Evolutionary conservation across 2,329 filamentous ascomycete species (phyloP).

Genomic region (Alternaria arbusti): DNA sequence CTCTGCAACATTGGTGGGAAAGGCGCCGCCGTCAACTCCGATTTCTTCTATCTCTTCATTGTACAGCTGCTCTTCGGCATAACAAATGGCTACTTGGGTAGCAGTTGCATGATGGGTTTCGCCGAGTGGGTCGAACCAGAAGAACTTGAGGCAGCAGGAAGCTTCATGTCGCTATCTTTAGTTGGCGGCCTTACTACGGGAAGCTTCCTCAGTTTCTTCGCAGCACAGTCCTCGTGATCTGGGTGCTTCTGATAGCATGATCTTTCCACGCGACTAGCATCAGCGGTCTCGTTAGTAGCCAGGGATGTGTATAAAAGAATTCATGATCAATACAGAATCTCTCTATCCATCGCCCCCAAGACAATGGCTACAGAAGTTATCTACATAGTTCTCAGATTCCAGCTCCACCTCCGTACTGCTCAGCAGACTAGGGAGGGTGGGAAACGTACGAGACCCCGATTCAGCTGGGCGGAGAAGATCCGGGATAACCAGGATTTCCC

Average conservation of each 20-base stretch:
- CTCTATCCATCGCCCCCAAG: neutral
- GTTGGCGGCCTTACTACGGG: conserved; percentile 82
- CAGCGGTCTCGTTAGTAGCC: neutral
- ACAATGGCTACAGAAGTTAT: neutral
- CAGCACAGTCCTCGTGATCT: conserved; percentile 49
- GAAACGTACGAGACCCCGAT: neutral
- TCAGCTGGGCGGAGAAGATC: neutral
- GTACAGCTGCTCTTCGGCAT: conserved; percentile 86
- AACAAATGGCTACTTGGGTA: conserved; percentile 85
- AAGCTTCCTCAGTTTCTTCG: conserved; percentile 87
- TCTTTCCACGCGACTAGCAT: neutral
- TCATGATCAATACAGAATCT: neutral
- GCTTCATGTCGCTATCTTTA: conserved; percentile 93
- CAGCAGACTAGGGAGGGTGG: neutral
- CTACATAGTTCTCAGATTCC: neutral
- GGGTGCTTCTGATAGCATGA: neutral
- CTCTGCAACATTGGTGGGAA: conserved; percentile 85
- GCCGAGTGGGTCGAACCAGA: conserved; percentile 79
- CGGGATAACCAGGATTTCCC: neutral
- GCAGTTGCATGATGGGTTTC: conserved; percentile 90
- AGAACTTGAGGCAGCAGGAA: conserved; percentile 86
- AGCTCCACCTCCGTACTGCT: neutral
- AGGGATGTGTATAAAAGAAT: neutral
- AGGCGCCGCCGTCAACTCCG: conserved; percentile 73
- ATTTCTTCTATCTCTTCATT: conserved; percentile 84